Evolutionary conservation across 306 rosid genomes (phyloP).

Genomic region (Acacia confusa): DNA sequence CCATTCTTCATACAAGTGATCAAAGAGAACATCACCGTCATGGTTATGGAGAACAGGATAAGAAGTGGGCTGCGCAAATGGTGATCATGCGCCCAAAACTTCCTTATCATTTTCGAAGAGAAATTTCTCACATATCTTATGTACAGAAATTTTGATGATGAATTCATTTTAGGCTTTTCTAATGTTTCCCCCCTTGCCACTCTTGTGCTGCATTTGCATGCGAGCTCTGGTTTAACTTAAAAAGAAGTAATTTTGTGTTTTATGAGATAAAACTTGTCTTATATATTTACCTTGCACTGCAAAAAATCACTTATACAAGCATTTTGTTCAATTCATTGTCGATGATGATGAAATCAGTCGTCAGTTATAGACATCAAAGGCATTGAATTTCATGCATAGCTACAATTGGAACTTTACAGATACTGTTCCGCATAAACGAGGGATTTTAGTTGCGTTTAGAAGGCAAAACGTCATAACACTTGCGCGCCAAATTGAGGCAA

Average conservation of each 20-base stretch:
- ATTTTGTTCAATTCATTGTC: no score
- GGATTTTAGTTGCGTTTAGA: neutral
- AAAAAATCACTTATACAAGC: no score
- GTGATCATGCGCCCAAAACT: constrained; percentile 24
- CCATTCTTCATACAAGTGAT: constrained; percentile 28
- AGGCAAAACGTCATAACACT: constrained; percentile 50
- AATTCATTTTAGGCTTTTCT: neutral
- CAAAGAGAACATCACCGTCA: neutral
- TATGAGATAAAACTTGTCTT: no score
- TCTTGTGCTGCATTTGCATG: no score
- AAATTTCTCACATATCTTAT: constrained; percentile 24
- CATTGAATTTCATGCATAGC: no score
- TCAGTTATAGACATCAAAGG: no score
- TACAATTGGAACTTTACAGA: neutral
- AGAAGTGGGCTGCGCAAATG: neutral
- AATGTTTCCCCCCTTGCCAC: neutral
- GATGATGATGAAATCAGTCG: no score
- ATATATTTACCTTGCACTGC: no score
- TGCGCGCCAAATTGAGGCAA: constrained; percentile 60
- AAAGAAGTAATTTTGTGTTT: no score
- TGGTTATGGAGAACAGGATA: constrained; percentile 20
- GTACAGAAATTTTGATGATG: constrained; percentile 11
- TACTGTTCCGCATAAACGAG: neutral
- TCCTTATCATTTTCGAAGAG: neutral
- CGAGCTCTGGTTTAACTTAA: no score